Evolutionary conservation across 257 asterid genomes (phyloP), one percentile per base, ranked within the genome.

Genomic region (Nicotiana otophora): DNA sequence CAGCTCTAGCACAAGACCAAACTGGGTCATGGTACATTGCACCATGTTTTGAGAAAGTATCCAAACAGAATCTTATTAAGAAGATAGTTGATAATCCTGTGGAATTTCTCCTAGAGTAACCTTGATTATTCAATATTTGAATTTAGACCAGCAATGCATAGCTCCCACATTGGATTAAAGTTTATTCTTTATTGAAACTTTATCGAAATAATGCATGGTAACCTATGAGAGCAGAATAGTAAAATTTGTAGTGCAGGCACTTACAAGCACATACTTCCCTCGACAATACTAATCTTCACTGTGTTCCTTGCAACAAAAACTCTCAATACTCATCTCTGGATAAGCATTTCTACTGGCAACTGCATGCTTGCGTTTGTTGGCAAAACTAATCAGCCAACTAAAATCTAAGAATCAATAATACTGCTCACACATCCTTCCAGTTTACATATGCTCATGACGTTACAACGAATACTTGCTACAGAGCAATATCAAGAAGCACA

Each of bases 401-500:
- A 80, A 81, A 53, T 14, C 77, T 81, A 81, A 63, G 31, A 63
- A 75, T 34, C 63, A 57, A 75, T 28, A 75, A 75, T 28, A 36
- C 9, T 51, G 64, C 62, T 1, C 80, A 51, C 64, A 28, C 46
- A 53, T 48, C 46, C 80, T 48, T 75, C 80, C 80, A 28, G 42
- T 75, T 16, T 75, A 53, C 46, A 75, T 75, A 75, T 33, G 81
- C 46, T 23, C 20, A 30, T 14, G 55, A 42, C 42, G 10, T 33
- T 63, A 81, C 9, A 62, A 48, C 79, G 77, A 23, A 33, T 28
- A n/a, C 65, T 20, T 58, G 53, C 80, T 85, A 93, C 53, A 92
- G 87, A 5, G 97, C 97, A 30, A 93, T 91, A 82, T 94, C 98
- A 63, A 94, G 96, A 87, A 91, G 94, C 90, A 87, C 65, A 83